Percentiles rank a stretch among this genome's conserved stretches.
Evolutionary conservation across 345 rosid species (phyloP).

Genomic region (Murraya koenigii): DNA sequence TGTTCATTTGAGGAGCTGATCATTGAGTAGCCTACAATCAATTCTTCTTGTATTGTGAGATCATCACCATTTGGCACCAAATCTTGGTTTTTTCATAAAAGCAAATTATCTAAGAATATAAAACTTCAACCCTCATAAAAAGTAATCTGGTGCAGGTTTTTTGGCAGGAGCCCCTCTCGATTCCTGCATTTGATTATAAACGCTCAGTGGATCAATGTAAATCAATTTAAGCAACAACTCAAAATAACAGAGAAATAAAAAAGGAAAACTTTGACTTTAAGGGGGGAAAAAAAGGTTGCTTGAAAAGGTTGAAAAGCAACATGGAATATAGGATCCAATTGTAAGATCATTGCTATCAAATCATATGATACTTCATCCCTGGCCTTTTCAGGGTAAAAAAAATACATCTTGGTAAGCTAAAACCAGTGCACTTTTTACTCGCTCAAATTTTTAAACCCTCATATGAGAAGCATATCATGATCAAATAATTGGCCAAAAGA

Average conservation of each 20-base stretch:
- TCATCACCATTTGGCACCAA: background rate
- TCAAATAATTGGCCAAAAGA: background rate
- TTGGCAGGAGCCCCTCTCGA: constrained; percentile 86
- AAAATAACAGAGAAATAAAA: background rate
- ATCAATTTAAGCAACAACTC: background rate
- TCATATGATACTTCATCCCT: background rate
- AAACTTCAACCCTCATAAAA: constrained; percentile 44
- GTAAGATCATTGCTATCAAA: background rate
- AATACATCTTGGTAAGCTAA: background rate
- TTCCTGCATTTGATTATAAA: constrained; percentile 49
- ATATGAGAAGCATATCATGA: background rate
- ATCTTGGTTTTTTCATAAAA: constrained; percentile 3
- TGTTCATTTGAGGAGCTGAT: constrained; percentile 7
- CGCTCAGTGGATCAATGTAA: background rate
- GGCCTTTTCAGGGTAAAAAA: background rate
- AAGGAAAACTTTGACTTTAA: background rate
- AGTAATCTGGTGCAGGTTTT: constrained; percentile 96
- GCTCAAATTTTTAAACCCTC: background rate
- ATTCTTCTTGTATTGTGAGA: background rate
- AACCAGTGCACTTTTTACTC: background rate
- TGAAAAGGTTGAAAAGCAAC: background rate
- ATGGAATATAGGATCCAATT: background rate
- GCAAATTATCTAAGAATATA: background rate
- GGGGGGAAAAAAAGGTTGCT: background rate
- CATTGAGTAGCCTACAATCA: constrained; percentile 6